Conservation (phyloP, 805 yeast species). For the Barnettozyma pratensis region DNA sequence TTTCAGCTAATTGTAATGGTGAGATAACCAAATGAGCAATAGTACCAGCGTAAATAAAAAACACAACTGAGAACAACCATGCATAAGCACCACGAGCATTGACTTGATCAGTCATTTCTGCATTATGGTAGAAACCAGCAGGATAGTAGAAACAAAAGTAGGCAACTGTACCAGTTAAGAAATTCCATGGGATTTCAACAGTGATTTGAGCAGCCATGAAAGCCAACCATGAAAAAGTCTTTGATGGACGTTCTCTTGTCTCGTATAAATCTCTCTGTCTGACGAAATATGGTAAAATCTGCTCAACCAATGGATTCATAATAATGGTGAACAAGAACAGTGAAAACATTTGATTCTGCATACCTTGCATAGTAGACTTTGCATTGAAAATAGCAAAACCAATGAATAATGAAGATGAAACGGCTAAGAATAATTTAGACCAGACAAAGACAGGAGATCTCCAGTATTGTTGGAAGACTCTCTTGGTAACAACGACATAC, state of each 20-base stretch:
- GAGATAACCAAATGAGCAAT: slow-evolving; percentile 55
- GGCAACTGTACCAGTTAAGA: slow-evolving; percentile 55
- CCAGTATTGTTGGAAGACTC: slow-evolving; percentile 64
- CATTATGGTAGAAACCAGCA: slow-evolving; percentile 58
- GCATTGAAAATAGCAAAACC: slow-evolving; percentile 76
- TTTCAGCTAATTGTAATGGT: slow-evolving; percentile 51
- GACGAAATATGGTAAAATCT: slow-evolving; percentile 57
- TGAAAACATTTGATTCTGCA: slow-evolving; percentile 81
- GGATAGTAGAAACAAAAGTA: slow-evolving; percentile 70
- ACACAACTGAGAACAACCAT: slow-evolving; percentile 41
- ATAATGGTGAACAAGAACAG: slow-evolving; percentile 62
- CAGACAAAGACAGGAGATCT: slow-evolving; percentile 60
- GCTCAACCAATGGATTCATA: slow-evolving; percentile 54
- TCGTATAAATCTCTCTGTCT: slow-evolving; percentile 63
- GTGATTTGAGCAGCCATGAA: slow-evolving; percentile 57
- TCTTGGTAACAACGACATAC: slow-evolving; percentile 39
- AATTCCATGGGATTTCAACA: slow-evolving; percentile 64
- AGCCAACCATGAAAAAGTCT: slow-evolving; percentile 62
- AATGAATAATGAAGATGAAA: slow-evolving; percentile 56
- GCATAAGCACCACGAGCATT: slow-evolving; percentile 52
- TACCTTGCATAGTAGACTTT: slow-evolving; percentile 53
- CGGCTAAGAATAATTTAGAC: slow-evolving; percentile 51
- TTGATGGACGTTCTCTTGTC: slow-evolving; percentile 69
- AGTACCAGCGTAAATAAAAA: slow-evolving; percentile 44
- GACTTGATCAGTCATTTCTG: slow-evolving; percentile 49